A percentile compares a stretch with the other conserved stretches of the same genome.
These are phyloP conservation scores for Hansenula sp. DNA, from an alignment of 1,139 yeast species.

Conservation along the genomic window DNA sequence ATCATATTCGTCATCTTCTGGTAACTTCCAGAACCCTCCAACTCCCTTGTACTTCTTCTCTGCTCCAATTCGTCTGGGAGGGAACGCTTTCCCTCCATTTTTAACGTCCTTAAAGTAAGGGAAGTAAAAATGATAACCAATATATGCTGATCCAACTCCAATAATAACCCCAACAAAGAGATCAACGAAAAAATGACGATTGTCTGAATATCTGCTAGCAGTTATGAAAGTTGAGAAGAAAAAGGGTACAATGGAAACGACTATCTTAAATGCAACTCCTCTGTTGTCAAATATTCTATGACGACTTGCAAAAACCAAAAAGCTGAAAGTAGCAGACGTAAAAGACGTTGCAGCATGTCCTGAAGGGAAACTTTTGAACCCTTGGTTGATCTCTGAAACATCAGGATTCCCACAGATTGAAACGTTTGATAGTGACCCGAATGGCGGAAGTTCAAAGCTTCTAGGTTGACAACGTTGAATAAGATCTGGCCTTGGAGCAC, in stretches of 20 bases:
- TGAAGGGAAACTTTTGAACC: conserved; percentile 48
- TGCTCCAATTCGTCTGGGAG: conserved; percentile 35
- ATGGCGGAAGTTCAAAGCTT: conserved; percentile 14
- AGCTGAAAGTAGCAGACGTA: conserved; percentile 36
- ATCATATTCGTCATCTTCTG: not conserved
- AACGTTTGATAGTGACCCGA: conserved; percentile 29
- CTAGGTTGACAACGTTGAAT: conserved; percentile 38
- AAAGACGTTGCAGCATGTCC: conserved; percentile 48
- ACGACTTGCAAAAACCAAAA: conserved; percentile 35
- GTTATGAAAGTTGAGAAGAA: conserved; percentile 35
- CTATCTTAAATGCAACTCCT: conserved; percentile 33
- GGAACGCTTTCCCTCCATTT: conserved; percentile 38
- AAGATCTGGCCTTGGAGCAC: conserved; percentile 46
- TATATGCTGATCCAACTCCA: conserved; percentile 32
- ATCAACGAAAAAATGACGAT: conserved; percentile 42
- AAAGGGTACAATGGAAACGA: conserved; percentile 34
- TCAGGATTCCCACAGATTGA: conserved; percentile 32
- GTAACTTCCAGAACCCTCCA: conserved; percentile 35
- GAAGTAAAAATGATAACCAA: conserved; percentile 39
- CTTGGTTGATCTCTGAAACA: conserved; percentile 34
- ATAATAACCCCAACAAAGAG: conserved; percentile 37
- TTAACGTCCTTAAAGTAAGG: conserved; percentile 31
- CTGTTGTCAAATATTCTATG: conserved; percentile 35
- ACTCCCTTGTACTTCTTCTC: conserved; percentile 18
- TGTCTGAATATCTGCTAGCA: conserved; percentile 43